These are phyloP conservation scores for Ophiostoma ulmi DNA, from an alignment of 2,329 filamentous ascomycete species.

Conservation along the genomic window DNA sequence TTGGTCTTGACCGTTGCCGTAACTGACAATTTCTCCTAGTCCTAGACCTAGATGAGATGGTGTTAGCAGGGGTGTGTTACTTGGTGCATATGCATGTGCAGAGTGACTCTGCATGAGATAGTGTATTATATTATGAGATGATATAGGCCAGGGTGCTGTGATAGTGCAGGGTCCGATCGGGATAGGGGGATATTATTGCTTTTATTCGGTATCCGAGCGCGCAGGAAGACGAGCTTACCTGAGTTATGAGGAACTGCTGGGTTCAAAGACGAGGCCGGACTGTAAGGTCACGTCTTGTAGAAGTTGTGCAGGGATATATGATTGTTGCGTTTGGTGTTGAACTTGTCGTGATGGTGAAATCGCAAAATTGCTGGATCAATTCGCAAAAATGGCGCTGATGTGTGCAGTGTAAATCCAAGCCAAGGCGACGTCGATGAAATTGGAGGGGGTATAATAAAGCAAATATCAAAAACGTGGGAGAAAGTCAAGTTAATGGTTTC, in stretches of 20 bases:
- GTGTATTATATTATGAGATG: not conserved
- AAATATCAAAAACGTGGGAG: slow-evolving; percentile 17
- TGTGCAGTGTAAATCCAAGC: not conserved
- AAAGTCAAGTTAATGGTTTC: slow-evolving; percentile 22
- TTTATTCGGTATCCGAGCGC: not conserved
- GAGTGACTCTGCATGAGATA: slow-evolving; percentile 4
- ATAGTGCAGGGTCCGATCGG: not conserved
- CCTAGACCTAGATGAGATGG: not conserved
- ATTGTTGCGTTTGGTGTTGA: not conserved
- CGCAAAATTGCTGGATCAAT: not conserved
- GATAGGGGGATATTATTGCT: slow-evolving; percentile 2
- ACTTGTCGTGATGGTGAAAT: not conserved
- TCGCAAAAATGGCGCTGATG: not conserved
- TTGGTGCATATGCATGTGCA: not conserved
- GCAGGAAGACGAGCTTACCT: not conserved
- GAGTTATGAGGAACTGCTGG: not conserved
- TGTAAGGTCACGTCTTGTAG: not conserved
- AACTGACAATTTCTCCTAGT: slow-evolving; percentile 1
- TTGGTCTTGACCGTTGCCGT: slow-evolving; percentile 1
- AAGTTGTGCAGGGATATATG: not conserved
- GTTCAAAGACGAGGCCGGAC: not conserved
- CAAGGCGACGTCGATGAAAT: not conserved
- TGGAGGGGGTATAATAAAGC: slow-evolving; percentile 5
- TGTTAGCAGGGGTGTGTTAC: slow-evolving; percentile 15
- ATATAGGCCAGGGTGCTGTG: slow-evolving; percentile 8